Evolutionary conservation across 257 asterid genomes (phyloP).

Genomic region (Ilex aquifolium): DNA sequence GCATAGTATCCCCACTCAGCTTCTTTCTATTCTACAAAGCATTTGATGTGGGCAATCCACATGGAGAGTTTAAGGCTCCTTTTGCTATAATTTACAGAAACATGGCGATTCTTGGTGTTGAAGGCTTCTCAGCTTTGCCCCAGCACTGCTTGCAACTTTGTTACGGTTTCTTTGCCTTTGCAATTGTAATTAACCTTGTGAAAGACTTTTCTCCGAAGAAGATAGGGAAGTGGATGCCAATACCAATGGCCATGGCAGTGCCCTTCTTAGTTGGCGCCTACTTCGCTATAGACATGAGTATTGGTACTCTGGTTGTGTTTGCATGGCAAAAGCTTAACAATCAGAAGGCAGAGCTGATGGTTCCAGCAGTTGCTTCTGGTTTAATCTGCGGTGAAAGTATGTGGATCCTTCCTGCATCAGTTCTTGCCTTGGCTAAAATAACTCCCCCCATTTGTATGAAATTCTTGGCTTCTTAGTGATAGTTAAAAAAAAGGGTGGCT

Average conservation of each 20-base stretch:
- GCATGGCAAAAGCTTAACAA: background rate
- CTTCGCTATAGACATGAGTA: background rate
- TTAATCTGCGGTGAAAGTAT: conserved; percentile 1
- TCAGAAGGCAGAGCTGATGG: background rate
- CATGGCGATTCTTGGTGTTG: background rate
- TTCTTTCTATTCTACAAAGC: conserved; percentile 1
- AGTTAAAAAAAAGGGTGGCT: too few relatives aligned
- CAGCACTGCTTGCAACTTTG: background rate
- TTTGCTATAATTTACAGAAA: background rate
- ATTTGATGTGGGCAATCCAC: background rate
- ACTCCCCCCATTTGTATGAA: conserved; percentile 1
- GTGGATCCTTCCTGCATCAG: background rate
- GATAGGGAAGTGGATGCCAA: conserved; percentile 2
- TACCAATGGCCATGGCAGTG: conserved; percentile 1
- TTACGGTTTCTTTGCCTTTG: background rate
- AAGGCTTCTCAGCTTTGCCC: conserved; percentile 2
- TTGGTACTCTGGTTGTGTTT: background rate
- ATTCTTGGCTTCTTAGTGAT: background rate
- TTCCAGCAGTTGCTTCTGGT: conserved; percentile 3
- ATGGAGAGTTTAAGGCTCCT: background rate
- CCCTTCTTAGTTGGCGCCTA: background rate
- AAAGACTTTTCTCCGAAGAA: background rate
- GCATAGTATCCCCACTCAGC: background rate
- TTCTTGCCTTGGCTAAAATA: background rate
- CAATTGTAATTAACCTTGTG: background rate